Percentiles rank a stretch among this genome's conserved stretches.
These are phyloP conservation scores for Fusarium annulatum DNA, from an alignment of 2,329 filamentous ascomycete species.

Conservation along the genomic window DNA sequence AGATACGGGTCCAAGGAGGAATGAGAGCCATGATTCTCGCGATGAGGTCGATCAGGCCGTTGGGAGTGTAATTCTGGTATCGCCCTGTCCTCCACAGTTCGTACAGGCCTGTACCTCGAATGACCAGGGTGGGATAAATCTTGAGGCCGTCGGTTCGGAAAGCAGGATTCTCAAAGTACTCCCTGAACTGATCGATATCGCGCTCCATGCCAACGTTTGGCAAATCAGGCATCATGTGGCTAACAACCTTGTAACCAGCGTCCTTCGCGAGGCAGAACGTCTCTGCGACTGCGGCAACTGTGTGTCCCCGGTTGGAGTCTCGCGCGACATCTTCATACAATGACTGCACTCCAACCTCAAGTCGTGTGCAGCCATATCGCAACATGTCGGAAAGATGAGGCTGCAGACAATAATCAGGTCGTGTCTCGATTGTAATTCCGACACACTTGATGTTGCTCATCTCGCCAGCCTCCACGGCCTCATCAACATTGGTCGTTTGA, in stretches of 20 bases:
- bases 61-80: constrained; percentile 99
- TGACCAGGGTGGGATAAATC: constrained; percentile 97
- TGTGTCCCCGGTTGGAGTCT: constrained; percentile 97
- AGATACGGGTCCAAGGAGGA: constrained; percentile 97
- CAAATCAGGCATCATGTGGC: constrained; percentile 99
- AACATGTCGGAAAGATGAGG: constrained; percentile 97
- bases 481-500: constrained; percentile 92
- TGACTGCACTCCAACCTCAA: constrained; percentile 96
- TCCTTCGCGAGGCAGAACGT: constrained; percentile 98
- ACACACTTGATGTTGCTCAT: constrained; percentile 99
- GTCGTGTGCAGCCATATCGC: constrained; percentile 93
- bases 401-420: constrained; percentile 95
- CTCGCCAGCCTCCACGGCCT: constrained; percentile 92
- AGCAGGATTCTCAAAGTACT: constrained; percentile 96
- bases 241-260: constrained; percentile 98
- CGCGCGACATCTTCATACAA: constrained; percentile 98
- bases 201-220: constrained; percentile 99
- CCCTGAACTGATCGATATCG: constrained; percentile 94
- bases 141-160: constrained; percentile 98
- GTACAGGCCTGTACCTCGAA: constrained; percentile 94
- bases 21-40: constrained; percentile 95
- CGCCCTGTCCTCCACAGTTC: constrained; percentile 96
- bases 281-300: constrained; percentile 92
- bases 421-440: constrained; percentile 97
- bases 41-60: constrained; percentile 93